Evolutionary conservation across 2,329 filamentous ascomycete species (phyloP), one percentile per base, ranked within the genome.

Genomic region (Stachybotrys chlorohalonatus): DNA sequence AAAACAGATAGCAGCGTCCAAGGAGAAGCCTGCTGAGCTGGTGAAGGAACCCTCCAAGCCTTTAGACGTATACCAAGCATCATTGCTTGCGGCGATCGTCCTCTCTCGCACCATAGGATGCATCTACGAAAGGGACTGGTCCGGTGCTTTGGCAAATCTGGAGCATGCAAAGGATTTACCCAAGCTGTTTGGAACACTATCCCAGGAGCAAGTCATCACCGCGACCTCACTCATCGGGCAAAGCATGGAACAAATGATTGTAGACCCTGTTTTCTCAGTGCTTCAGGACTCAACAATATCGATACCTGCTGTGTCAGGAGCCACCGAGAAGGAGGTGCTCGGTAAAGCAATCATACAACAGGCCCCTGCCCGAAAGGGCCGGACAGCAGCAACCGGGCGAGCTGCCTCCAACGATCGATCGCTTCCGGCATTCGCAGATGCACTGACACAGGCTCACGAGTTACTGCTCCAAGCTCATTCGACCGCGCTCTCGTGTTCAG

Each of bases 211-310:
- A 46, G 77, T 89, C 54, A 77, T 83, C 11, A 82, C 82, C 55
- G 89, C 87, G 17, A 83, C 83, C 53, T 83, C 86, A 49, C 79
- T 88, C 48, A 75, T 90, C 56, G 78, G 83, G 15, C 80, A 87
- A 67, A 87, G 85, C 58, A 77, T 87, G 62, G 82, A 86, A 50
- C 80, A 86, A 63, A 89, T 96, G 75, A 80, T 85, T 11, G 80
- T 81, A 5, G 89, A 96, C 68, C 86, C 92, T 3, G 87, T 94
- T 4, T 95, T 93, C 68, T 95, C 90, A 16, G 88, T 93, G 9
- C 80, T 97, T 15, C 89, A 93, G 49, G 94, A 99, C 63, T 96
- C 94, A 0, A 96, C 91, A 0, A 85, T 96, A 31, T 95, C 91
- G 0, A 87, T 93, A 56, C 90, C 92, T 1, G 85, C 89, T 0